Conservation (phyloP, 169 alveolate species). For the Plasmodium fragile region DNA sequence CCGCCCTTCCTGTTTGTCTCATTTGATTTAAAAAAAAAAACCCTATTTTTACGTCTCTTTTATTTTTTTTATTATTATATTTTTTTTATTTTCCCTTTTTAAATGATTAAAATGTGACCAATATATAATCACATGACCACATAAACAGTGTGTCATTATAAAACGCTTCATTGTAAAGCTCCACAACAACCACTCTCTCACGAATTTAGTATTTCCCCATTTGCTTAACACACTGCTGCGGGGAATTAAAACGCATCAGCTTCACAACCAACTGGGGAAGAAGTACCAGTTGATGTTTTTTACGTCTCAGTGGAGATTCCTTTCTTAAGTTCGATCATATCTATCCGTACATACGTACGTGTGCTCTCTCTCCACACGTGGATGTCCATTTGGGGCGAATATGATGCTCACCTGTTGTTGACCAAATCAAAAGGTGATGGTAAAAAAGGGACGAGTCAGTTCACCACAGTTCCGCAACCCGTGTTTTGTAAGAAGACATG, state of each 20-base stretch:
- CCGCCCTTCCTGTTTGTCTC: neutral
- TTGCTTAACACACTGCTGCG: neutral
- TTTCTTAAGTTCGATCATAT: neutral
- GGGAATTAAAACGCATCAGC: neutral
- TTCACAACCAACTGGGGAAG: neutral
- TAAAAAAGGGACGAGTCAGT: neutral
- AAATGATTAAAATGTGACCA: neutral
- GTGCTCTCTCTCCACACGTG: no score
- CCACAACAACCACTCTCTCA: neutral
- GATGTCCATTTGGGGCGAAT: neutral
- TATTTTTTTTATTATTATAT: neutral
- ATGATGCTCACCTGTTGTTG: neutral
- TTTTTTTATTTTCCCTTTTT: slow-evolving; percentile 6
- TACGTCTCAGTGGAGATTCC: neutral
- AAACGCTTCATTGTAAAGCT: neutral
- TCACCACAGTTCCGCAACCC: neutral
- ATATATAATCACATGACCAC: neutral
- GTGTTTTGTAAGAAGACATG: neutral
- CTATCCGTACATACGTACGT: neutral
- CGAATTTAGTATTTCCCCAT: neutral
- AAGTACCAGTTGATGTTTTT: neutral
- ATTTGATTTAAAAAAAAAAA: neutral
- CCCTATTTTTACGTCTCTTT: neutral
- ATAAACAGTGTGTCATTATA: neutral
- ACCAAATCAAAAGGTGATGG: neutral